Evolutionary conservation across 2,329 filamentous ascomycete genomes (phyloP), one percentile per base, ranked within the genome.

Genomic region (Ophiocordyceps camponoti-saundersi): DNA sequence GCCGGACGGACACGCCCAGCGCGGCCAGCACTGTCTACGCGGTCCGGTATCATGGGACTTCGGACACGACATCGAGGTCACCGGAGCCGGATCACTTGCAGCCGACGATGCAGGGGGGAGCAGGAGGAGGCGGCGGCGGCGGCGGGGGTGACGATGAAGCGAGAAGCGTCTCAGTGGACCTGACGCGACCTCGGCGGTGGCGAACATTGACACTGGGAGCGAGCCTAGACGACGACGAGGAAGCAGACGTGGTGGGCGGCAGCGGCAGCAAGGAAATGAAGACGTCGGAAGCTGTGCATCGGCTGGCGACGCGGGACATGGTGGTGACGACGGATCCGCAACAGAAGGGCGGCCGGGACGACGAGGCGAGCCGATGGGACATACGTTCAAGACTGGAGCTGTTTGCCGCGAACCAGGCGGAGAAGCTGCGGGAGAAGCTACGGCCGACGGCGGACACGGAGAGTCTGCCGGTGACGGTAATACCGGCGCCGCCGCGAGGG

Each of bases 1-100:
- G 76, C 55, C 67, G 77, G 51, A 75, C 76, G 18, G 77, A 81
- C 49, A 80, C 77, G 1, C 70, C 74, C 18, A 80, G 77, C 54
- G 77, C 75, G 1, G 76, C 75, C 42, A 80, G 77, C 57, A 81
- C 77, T 1, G 71, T 77, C 3, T 82, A 82, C 51, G 74, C 75
- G 7, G 68, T 81, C 34, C 68, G 76, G 46, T 80, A 80, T 52
- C 75, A 79, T 47, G 67, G 73, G 12, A 65, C 73, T 7, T 72
- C 73, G 2, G 77, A 77, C 48, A 65, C 67, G 16, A 66, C 67
- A 6, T 65, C 67, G 5, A 65, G 66, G 46, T 68, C 69, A 10
- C 68, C 69, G 3, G 67, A 72, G 8, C 67, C 68, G 3, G 67
- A 71, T 26, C 59, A 29, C 42, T 20, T 20, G 13, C 20, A 42